Base-by-base conservation (phyloP, 164 flowering plant genomes). In the Aristolochia fimbriata region DNA sequence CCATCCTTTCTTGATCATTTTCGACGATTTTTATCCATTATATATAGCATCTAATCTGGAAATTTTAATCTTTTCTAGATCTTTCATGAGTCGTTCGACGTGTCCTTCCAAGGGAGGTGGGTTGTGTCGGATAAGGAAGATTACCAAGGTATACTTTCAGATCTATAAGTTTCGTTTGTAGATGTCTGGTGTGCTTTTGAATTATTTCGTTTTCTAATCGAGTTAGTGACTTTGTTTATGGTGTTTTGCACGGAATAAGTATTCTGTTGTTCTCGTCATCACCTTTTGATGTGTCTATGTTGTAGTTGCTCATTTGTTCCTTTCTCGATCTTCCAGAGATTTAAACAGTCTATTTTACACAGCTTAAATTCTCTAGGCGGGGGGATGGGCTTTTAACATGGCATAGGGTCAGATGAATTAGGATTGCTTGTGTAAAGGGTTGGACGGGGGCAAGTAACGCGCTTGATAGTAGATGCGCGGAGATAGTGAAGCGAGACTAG, bases 71-170 rank as follows among this genome's bases (percentile, higher is more conserved):
- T 21, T 20, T 50, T 27, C 27, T 1, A n/a, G 49, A 66, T 60
- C 66, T 87, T 91, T 22, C 81, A 87, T 64, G 97, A 91, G 58
- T 78, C 97, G 15, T 91, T 87, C 57, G 95, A 91, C 49, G 89
- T 83, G 58, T 13, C 77, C 0, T 91, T 85, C 57, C 87, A 85
- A 2, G 86, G 86, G 6, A 68, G 87, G 2, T 91, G 95, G 97
- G 71, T 83, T 64, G 82, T 76, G 15, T 86, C 97, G 1, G 81
- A 80, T 65, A 91, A 91, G 47, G 84, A 70, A 8, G 97, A 91
- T 3, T 91, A 83, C 49, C 10, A 66, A 73, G 97, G 97, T 91
- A 15, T 20, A 52, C 10, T 56, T 69, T 50, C 56, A 45, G 54
- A 59, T 66, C 60, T 55, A 48, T 12, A 15, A 24, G 1, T 22